A percentile compares a stretch with the other conserved stretches of the same genome.
phyloP scores from a whole-genome alignment of 1,284 basidiomycete genomes.

The Coniferiporia weirii region DNA sequence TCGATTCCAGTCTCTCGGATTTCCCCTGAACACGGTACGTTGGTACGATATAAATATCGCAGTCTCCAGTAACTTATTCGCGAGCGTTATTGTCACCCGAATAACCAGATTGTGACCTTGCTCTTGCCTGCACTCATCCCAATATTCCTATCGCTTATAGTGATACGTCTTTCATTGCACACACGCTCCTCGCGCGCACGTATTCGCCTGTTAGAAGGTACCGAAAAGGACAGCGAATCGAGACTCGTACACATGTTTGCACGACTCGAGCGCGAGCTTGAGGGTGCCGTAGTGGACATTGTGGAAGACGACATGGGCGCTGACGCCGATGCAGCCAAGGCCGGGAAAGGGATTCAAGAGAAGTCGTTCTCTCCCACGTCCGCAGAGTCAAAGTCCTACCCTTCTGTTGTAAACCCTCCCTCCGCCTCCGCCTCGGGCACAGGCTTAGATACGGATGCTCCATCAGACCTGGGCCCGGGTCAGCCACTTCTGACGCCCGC shows the following conservation, averaged over 20 bases:
- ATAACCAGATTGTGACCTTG: constrained; percentile 12
- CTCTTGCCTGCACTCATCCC: constrained; percentile 32
- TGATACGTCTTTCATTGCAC: constrained; percentile 23
- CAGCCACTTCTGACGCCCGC: constrained; percentile 48
- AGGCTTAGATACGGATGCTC: constrained; percentile 8
- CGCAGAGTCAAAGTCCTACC: constrained; percentile 22
- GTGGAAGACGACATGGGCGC: constrained; percentile 8
- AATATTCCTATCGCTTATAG: constrained; percentile 24
- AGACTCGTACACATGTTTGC: constrained; percentile 19
- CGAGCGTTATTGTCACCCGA: neutral
- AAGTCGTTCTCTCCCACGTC: neutral
- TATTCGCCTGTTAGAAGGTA: constrained; percentile 23
- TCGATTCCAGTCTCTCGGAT: constrained; percentile 27
- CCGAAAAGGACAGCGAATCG: constrained; percentile 10
- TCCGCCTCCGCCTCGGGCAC: neutral
- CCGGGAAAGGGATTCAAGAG: neutral
- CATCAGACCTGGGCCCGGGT: constrained; percentile 10
- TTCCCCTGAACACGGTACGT: constrained; percentile 35
- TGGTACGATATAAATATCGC: constrained; percentile 31
- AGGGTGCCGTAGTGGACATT: constrained; percentile 14
- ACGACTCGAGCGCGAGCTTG: constrained; percentile 9
- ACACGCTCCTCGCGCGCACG: constrained; percentile 22
- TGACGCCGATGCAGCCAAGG: neutral
- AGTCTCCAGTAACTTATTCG: constrained; percentile 12
- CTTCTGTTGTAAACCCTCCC: constrained; percentile 1